Evolutionary conservation across 2,329 filamentous ascomycete genomes (phyloP).

Genomic region (Elsinoe ampelina): DNA sequence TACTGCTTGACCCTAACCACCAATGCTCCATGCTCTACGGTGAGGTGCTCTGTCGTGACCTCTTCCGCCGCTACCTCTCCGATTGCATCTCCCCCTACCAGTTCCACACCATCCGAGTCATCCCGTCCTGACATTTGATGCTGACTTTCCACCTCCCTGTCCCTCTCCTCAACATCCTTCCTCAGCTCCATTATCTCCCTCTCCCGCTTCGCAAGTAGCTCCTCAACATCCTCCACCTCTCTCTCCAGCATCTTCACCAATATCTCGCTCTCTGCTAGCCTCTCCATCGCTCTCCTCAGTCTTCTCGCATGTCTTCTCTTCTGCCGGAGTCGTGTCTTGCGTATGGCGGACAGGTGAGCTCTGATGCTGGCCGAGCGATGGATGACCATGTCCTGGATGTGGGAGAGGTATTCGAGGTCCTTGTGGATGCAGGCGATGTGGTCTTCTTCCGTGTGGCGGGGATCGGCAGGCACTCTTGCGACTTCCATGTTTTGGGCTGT

Average conservation of each 20-base stretch:
- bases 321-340: not conserved
- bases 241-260: not conserved
- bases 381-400: not conserved
- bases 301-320: not conserved
- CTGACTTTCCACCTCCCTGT: not conserved
- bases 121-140: not conserved
- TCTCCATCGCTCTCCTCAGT: not conserved
- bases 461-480: not conserved
- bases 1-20: too few relatives aligned
- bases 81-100: too few relatives aligned
- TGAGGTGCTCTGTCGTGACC: too few relatives aligned
- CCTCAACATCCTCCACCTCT: not conserved
- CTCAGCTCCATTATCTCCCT: slow-evolving; percentile 17
- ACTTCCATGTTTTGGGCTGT: not conserved
- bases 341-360: not conserved
- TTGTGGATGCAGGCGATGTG: not conserved
- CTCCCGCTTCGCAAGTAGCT: slow-evolving; percentile 25
- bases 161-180: not conserved
- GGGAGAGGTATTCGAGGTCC: not conserved
- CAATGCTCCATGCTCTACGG: too few relatives aligned
- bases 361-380: not conserved
- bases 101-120: not conserved
- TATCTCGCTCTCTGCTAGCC: not conserved
- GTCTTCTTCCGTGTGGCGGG: not conserved
- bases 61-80: too few relatives aligned